phyloP scores from a whole-genome alignment of 108 stramenopile species.

The Cyclotella atomus region DNA sequence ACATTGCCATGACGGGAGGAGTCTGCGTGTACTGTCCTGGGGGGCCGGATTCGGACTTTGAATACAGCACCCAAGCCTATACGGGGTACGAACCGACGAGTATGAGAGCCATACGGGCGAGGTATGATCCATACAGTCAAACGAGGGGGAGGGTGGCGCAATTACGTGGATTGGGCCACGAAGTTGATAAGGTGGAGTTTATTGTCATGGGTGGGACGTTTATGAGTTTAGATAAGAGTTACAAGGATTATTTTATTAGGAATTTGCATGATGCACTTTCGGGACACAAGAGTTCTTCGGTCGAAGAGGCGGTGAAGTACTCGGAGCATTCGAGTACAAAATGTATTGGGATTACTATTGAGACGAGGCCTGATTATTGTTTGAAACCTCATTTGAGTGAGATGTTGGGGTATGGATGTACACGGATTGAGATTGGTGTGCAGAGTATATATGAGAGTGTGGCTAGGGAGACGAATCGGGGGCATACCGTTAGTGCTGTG shows the following conservation, averaged over 20 bases:
- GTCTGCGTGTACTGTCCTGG: slow-evolving; percentile 98
- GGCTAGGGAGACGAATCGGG: slow-evolving; percentile 94
- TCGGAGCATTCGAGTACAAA: slow-evolving; percentile 88
- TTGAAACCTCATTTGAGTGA: slow-evolving; percentile 92
- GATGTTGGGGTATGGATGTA: slow-evolving; percentile 97
- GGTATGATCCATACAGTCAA: slow-evolving; percentile 94
- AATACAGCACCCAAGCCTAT: slow-evolving; percentile 96
- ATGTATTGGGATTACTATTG: slow-evolving; percentile 96
- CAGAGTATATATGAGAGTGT: slow-evolving; percentile 95
- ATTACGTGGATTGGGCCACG: slow-evolving; percentile 88
- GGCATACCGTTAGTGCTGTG: slow-evolving; percentile 92
- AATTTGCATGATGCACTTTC: slow-evolving; percentile 94
- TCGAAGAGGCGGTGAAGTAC: slow-evolving; percentile 88
- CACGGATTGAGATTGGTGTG: slow-evolving; percentile 97
- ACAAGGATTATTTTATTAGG: slow-evolving; percentile 95
- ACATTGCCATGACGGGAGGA: slow-evolving; percentile 92
- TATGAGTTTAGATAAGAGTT: slow-evolving; percentile 85
- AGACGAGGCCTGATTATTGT: slow-evolving; percentile 97
- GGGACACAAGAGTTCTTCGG: slow-evolving; percentile 81
- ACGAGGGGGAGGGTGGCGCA: slow-evolving; percentile 90
- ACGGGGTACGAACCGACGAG: slow-evolving; percentile 96
- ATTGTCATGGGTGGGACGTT: slow-evolving; percentile 98
- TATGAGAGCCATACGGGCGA: slow-evolving; percentile 94
- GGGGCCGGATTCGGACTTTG: slow-evolving; percentile 95
- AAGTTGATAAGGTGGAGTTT: slow-evolving; percentile 95